phyloP scores from a whole-genome alignment of 331 rosid genomes.

The Quercus lobata region DNA sequence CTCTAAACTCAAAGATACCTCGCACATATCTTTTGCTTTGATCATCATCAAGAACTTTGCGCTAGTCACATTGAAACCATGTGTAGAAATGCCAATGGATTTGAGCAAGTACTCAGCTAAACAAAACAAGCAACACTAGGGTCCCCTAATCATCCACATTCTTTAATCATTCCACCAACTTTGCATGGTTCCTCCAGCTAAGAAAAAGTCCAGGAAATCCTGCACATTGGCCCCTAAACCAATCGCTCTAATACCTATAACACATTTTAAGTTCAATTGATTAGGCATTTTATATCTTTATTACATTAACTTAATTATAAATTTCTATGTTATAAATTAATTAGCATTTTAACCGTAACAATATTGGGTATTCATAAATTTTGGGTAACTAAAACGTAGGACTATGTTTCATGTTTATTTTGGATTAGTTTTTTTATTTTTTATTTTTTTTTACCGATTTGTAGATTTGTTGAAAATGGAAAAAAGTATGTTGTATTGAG shows the following conservation, averaged over 20 bases:
- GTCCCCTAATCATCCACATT: slow-evolving; percentile 38
- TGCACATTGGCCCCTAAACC: slow-evolving; percentile 36
- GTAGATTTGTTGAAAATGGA: too few relatives aligned
- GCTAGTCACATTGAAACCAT: slow-evolving; percentile 34
- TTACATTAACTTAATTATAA: background rate
- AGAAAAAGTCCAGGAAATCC: slow-evolving; percentile 24
- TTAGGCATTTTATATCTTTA: too few relatives aligned
- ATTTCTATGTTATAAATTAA: too few relatives aligned
- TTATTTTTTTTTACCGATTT: too few relatives aligned
- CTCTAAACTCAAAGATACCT: slow-evolving; percentile 37
- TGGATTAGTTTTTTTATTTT: too few relatives aligned
- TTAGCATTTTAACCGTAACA: too few relatives aligned
- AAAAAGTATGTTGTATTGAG: too few relatives aligned
- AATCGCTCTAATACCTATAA: slow-evolving; percentile 25
- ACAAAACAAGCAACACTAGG: slow-evolving; percentile 25
- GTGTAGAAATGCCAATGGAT: slow-evolving; percentile 21
- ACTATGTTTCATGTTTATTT: too few relatives aligned
- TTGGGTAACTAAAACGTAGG: too few relatives aligned
- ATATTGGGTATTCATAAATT: too few relatives aligned
- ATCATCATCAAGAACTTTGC: slow-evolving; percentile 32
- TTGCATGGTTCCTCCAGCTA: slow-evolving; percentile 21
- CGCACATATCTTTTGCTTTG: slow-evolving; percentile 41
- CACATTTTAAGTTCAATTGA: background rate
- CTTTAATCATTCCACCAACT: slow-evolving; percentile 58
- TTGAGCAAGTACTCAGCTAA: slow-evolving; percentile 18